Evolutionary conservation across 75 land plant genomes (phyloP), one percentile per base, ranked within the genome.

Genomic region (Pinus taeda): DNA sequence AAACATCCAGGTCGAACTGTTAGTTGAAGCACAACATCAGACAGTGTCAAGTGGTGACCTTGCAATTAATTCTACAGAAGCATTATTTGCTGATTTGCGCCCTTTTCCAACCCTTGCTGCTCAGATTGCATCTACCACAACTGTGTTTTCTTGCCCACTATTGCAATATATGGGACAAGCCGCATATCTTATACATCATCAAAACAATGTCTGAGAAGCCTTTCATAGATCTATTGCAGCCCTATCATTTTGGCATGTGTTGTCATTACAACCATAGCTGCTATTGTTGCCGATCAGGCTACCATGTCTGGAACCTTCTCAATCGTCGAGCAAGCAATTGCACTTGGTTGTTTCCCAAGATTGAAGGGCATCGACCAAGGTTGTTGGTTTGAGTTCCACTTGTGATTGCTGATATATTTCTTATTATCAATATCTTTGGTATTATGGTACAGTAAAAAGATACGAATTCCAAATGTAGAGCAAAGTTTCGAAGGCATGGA

Each of bases 161-260:
- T 73, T 83, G 63, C 90, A 95, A n/a, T 95, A 95, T 65, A 78
- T 88, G 36, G 98, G 98, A 62, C 95, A 95, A 69, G 95, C 93
- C 15, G 93, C 95, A 11, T 95, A 87, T 76, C 84, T 95, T 12
- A 77, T 89, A 82, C 66, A 81, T 55, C 75, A 95, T 73, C 59
- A 80, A 15, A 85, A 82, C 5, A 81, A 90, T 75, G 90, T 92
- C 6, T 13, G 60, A 22, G 88, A 90, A 55, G 87, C 90, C 2
- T 95, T 95, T 64, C 92, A 92, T 82, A 89, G 75, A 76, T 92
- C 98, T 2, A 86, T 93, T 70, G 76, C 79, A 93, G 95, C 86
- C 17, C 67, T 55, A 36, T 81, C 90, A 75, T 90, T 88, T 71
- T 93, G 95, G 93, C 95, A 93, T 21, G 77, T 88, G 80, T 93